Base-by-base conservation (phyloP, 768 basidiomycete species). In the Boletus bicolor region DNA sequence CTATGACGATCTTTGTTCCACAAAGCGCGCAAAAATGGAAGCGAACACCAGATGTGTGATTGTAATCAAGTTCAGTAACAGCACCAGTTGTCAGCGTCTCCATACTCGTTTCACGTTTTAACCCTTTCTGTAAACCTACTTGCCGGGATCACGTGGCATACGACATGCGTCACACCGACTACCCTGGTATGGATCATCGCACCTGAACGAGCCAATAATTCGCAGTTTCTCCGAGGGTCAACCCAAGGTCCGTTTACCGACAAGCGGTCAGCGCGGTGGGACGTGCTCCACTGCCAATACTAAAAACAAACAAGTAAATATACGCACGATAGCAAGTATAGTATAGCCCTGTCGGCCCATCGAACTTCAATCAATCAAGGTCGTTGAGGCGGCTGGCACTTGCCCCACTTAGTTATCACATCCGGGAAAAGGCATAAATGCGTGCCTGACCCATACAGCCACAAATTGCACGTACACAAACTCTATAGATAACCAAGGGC, bases 111-210 rank as follows among this genome's bases (percentile, higher is more conserved):
- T 66, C 64, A 66, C 53, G 46, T 58, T 51, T 34, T 35, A 50
- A 55, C 58, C 61, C 58, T 64, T 66, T 60, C 48, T 49, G 24
- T 45, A 47, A 44, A 48, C 65, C 51, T 66, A 58, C 61, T 67
- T 68, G 64, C 65, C 67, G 65, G 53, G n/a, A 63, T 67, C 65
- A 63, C 65, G 55, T 63, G 65, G 51, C 10, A 10, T 44, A 57
- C 21, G 46, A 43, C 54, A 60, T 50, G 44, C 19, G 19, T 32
- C 53, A 24, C 42, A 41, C 48, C 39, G 43, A 45, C 44, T 36
- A 28, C 42, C 53, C 49, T 39, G 15, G 44, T 36, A 44, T 35
- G 39, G 30, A 35, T 19, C 21, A 24, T 24, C 21, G 43, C 45
- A 1, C 51, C 51, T 46, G 55, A 53, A 42, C 44, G 48, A 45